Conservation (phyloP, 2,329 filamentous ascomycete genomes). For the Cladophialophora immunda region DNA sequence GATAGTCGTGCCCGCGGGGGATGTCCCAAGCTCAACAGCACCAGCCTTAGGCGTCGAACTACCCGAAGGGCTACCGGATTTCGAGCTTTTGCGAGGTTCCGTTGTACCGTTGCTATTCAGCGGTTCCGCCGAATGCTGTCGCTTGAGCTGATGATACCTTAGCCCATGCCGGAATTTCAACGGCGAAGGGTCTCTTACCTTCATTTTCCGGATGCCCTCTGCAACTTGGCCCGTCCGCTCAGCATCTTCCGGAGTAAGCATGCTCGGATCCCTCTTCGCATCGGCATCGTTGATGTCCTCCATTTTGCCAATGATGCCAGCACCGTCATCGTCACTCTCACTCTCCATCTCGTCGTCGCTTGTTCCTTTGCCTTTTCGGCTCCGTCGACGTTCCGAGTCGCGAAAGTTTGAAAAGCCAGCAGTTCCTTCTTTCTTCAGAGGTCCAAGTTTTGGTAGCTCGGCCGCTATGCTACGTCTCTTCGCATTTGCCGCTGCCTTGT, state of each 20-base stretch:
- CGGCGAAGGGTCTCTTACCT: constrained; percentile 56
- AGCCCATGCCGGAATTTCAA: constrained; percentile 40
- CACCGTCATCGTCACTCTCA: constrained; percentile 77
- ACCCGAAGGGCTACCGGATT: constrained; percentile 50
- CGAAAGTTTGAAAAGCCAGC: constrained; percentile 91
- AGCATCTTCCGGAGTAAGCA: constrained; percentile 69
- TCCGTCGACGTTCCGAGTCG: constrained; percentile 67
- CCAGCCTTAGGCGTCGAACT: constrained; percentile 48
- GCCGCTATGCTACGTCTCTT: constrained; percentile 84
- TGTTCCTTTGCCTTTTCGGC: constrained; percentile 61
- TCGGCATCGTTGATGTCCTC: constrained; percentile 67
- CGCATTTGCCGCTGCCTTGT: constrained; percentile 67
- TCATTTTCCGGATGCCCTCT: constrained; percentile 72
- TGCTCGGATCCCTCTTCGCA: constrained; percentile 56
- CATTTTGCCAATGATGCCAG: constrained; percentile 71
- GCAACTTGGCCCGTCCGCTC: constrained; percentile 67
- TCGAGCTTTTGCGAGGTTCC: constrained; percentile 51
- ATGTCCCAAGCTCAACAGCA: constrained; percentile 47
- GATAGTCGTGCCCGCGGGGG: constrained; percentile 43
- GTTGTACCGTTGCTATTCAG: constrained; percentile 48
- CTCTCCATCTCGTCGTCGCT: constrained; percentile 76
- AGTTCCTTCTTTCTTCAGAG: constrained; percentile 84
- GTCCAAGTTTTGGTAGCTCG: constrained; percentile 84
- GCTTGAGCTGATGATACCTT: constrained; percentile 64
- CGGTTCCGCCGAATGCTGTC: constrained; percentile 70